These are phyloP conservation scores for Chlamydomonas applanata DNA, from an alignment of 139 green algal genomes.

Conservation along the genomic window DNA sequence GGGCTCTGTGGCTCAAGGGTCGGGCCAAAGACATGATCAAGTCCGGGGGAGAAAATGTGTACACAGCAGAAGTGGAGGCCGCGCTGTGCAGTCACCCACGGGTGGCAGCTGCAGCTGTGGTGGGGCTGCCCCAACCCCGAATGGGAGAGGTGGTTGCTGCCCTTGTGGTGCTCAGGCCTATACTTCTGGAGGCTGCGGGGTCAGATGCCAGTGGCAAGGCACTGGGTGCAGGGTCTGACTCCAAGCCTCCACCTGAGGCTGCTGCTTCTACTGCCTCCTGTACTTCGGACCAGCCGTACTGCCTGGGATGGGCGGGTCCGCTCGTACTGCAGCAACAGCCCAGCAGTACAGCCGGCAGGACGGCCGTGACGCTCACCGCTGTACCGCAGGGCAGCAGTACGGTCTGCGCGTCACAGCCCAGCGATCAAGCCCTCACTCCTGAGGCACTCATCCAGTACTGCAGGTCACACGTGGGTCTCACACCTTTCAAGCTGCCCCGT, in stretches of 20 bases:
- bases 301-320: too few relatives aligned
- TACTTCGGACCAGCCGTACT: too few relatives aligned
- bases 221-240: too few relatives aligned
- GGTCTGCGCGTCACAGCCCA: background rate
- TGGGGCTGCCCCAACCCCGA: conserved; percentile 72
- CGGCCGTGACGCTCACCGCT: background rate
- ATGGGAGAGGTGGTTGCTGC: conserved; percentile 61
- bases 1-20: conserved; percentile 77
- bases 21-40: conserved; percentile 89
- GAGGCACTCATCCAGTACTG: background rate
- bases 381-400: background rate
- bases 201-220: too few relatives aligned
- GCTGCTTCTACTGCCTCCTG: too few relatives aligned
- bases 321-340: too few relatives aligned
- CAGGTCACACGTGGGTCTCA: background rate
- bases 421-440: background rate
- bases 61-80: conserved; percentile 65
- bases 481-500: conserved; percentile 7
- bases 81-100: conserved; percentile 51
- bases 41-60: conserved; percentile 87
- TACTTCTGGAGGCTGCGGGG: too few relatives aligned
- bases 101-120: conserved; percentile 69
- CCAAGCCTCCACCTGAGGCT: too few relatives aligned
- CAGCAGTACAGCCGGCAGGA: background rate
- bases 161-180: background rate